Base-by-base conservation (phyloP, 208 protist genomes). In the Porcisia deanei region DNA sequence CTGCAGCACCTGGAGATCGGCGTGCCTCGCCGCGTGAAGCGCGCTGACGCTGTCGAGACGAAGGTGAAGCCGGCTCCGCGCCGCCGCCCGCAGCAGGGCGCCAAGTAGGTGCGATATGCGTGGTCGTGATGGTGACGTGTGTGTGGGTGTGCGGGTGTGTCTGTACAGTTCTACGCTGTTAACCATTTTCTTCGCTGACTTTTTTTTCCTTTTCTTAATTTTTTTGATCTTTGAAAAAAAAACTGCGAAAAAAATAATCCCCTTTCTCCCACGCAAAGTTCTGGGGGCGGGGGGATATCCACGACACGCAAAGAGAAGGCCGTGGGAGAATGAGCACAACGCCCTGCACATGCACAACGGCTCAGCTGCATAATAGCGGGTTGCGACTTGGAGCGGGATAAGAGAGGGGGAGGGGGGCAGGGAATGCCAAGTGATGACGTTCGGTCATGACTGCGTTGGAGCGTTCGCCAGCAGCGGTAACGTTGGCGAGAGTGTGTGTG, bases 51-150 rank as follows among this genome's bases (percentile, higher is more conserved):
- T 39, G 66, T 65, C 53, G 99, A 98, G 20, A 99, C 99, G 94
- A 99, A 99, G 58, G 96, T 99, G 81, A 99, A 99, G 95, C 98
- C 97, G 87, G 99, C 99, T 25, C 89, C 99, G 22, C 95, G 97
- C 74, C 86, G 98, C 74, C 87, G 99, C 79, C 98, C 99, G 83
- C 99, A 99, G 93, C 99, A 99, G 92, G 99, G 99, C 90, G 39
- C 55, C 63, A 82, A 82, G 78, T 77, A 77, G 67, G 59, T 64
- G 59, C 34, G 12, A 8, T 43, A 12, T 43, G 37, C 34, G 55
- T 34, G 1, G 47, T 52, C 47, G 5, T 52, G 47, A 52, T 12
- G 47, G 5, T 12, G 47, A 12, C 47, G 47, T 14, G 8, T 12
- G 47, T 14, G 8, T 1, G 0, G 8, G 8, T 5, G 47, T 12